Evolutionary conservation across 441 rosid species (phyloP).

Genomic region (Iberis amara): DNA sequence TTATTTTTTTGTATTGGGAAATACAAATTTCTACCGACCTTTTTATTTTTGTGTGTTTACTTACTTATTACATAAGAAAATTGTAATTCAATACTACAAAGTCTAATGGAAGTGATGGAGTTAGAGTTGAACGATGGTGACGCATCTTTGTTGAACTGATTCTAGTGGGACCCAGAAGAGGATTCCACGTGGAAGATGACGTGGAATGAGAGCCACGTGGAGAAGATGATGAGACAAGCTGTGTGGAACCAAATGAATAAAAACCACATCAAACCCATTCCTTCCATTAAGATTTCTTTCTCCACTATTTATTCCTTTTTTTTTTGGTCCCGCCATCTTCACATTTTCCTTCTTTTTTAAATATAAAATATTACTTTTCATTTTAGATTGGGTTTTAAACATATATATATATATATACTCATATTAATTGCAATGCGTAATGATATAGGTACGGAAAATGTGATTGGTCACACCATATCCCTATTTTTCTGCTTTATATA

Average conservation of each 20-base stretch:
- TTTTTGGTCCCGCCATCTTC: slow-evolving; percentile 29
- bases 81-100: not conserved
- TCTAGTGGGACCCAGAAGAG: not conserved
- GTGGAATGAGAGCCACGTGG: slow-evolving; percentile 32
- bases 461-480: slow-evolving; percentile 9
- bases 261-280: slow-evolving; percentile 34
- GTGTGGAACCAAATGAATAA: slow-evolving; percentile 27
- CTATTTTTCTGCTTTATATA: slow-evolving; percentile 6
- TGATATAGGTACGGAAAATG: slow-evolving; percentile 27
- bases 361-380: no score
- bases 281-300: no score
- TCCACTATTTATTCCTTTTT: slow-evolving; percentile 24
- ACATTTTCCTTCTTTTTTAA: slow-evolving; percentile 11
- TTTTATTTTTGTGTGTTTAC: not conserved
- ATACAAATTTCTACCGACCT: slow-evolving; percentile 29
- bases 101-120: slow-evolving; percentile 32
- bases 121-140: slow-evolving; percentile 41
- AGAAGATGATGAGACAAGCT: slow-evolving; percentile 34
- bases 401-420: not conserved
- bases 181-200: slow-evolving; percentile 32
- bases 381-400: not conserved
- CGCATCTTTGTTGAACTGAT: slow-evolving; percentile 20
- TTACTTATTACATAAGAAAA: not conserved
- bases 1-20: slow-evolving; percentile 22
- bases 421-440: not conserved